These are phyloP conservation scores for Penstemon newberryi DNA, from an alignment of 257 asterid genomes.

Conservation along the genomic window DNA sequence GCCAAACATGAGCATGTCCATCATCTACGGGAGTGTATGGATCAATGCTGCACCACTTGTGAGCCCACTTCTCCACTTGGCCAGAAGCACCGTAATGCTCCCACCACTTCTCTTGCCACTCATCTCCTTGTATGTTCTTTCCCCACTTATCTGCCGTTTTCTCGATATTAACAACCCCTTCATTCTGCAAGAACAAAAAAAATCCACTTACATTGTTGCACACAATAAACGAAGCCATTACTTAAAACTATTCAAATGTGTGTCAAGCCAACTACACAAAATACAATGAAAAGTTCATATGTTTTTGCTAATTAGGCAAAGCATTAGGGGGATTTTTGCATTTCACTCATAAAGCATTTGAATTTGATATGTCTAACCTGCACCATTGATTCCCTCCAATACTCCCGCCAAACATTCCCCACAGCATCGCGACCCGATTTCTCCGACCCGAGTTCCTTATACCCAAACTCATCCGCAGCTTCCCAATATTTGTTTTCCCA, in stretches of 20 bases:
- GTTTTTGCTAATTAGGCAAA: too few species aligned
- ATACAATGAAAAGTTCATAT: too few species aligned
- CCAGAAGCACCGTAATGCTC: slow-evolving; percentile 87
- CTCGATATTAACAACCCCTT: slow-evolving; percentile 70
- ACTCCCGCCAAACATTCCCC: slow-evolving; percentile 93
- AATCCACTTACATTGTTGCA: neutral
- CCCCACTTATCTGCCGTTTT: slow-evolving; percentile 99
- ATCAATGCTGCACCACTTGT: slow-evolving; percentile 94
- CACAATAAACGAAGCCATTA: neutral
- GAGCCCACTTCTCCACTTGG: slow-evolving; percentile 87
- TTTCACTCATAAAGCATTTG: neutral
- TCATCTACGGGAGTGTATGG: slow-evolving; percentile 75
- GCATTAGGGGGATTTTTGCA: too few species aligned
- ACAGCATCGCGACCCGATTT: slow-evolving; percentile 92
- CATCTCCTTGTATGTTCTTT: slow-evolving; percentile 73
- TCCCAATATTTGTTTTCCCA: slow-evolving; percentile 99
- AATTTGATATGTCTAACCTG: slow-evolving; percentile 47
- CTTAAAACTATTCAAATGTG: too few species aligned
- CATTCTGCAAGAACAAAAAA: slow-evolving; percentile 41
- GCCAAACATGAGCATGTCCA: slow-evolving; percentile 99
- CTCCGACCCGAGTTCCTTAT: slow-evolving; percentile 98
- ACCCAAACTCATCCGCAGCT: slow-evolving; percentile 88
- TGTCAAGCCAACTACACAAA: too few species aligned
- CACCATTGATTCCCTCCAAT: slow-evolving; percentile 85
- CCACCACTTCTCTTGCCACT: slow-evolving; percentile 99